Percentiles rank a stretch among this genome's conserved stretches.
Evolutionary conservation across 2,329 filamentous ascomycete species (phyloP).

Genomic region (Celoporthe dispersa): DNA sequence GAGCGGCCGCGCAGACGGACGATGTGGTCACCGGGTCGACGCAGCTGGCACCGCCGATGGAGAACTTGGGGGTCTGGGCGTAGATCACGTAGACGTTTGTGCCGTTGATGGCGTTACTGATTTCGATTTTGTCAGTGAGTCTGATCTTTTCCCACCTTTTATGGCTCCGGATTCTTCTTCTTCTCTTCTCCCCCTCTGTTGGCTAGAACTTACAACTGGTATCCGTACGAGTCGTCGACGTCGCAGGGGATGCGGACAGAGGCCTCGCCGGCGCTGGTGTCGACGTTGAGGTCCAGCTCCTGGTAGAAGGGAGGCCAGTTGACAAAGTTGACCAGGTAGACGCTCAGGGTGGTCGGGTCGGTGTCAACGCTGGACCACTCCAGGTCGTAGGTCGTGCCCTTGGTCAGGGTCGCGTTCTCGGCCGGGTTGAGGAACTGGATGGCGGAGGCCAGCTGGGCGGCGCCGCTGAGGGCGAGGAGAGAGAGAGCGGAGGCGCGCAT

Average conservation of each 20-base stretch:
- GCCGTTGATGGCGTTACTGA: slow-evolving; percentile 49
- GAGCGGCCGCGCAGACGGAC: slow-evolving; percentile 35
- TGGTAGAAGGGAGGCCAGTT: slow-evolving; percentile 48
- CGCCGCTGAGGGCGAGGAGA: slow-evolving; percentile 35
- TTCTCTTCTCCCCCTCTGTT: too few relatives aligned
- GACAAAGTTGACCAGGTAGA: slow-evolving; percentile 51
- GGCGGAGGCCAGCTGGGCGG: slow-evolving; percentile 39
- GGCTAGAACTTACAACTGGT: slow-evolving; percentile 41
- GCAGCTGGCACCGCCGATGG: slow-evolving; percentile 39
- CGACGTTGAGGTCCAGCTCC: slow-evolving; percentile 41
- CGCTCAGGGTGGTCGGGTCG: slow-evolving; percentile 44
- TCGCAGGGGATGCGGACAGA: slow-evolving; percentile 46
- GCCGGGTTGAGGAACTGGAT: slow-evolving; percentile 39
- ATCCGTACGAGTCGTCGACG: slow-evolving; percentile 42
- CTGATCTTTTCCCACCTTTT: not conserved
- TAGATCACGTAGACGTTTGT: slow-evolving; percentile 51
- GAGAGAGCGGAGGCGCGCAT: not conserved
- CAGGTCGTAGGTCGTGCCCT: slow-evolving; percentile 41
- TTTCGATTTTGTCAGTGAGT: not conserved
- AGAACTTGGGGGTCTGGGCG: slow-evolving; percentile 47
- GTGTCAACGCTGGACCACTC: slow-evolving; percentile 47
- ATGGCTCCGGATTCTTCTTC: too few relatives aligned
- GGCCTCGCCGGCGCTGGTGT: slow-evolving; percentile 38
- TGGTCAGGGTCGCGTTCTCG: slow-evolving; percentile 42
- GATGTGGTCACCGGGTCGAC: slow-evolving; percentile 31